Base-by-base conservation (phyloP, 2,329 filamentous ascomycete genomes). In the Verticillium nubilum region DNA sequence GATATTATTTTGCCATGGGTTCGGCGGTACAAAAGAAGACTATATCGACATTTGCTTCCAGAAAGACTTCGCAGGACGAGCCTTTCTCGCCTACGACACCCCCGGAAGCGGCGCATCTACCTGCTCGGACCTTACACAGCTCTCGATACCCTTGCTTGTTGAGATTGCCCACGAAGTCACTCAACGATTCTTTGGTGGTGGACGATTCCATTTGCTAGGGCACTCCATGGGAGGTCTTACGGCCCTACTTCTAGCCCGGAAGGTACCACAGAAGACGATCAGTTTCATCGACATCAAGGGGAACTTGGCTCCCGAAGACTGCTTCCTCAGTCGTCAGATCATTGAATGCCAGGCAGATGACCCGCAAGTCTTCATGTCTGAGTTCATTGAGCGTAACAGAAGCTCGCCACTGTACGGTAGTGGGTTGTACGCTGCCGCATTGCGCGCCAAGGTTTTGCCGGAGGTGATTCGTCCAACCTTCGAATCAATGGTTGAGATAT, bases 201-300 rank as follows among this genome's bases (percentile, higher is more conserved):
- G 15, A 1, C 33, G 57, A n/a, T 65, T 65, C 26, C 67, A 69
- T 59, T 58, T 69, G 23, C 61, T 68, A n/a, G 67, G 67, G 1
- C 67, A 69, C 58, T 69, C 67, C 17, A 69, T 69, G 67, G 66
- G 67, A 28, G 67, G 67, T 6, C 60, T 69, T 5, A 65, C 63
- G 0, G 65, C 57, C 4, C 42, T 68, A 10, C 31, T 63, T 10
- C 64, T 68, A 4, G 67, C 66, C 5, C 58, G 58, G n/a, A 37
- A 12, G 2, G 47, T 52, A 10, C 62, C 60, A 0, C 28, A 26
- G 3, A 27, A 56, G 2, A 58, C 67, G 1, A 58, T 60, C 52
- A 67, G 65, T 58, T 70, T 69, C 56, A 53, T 60, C 58, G 58
- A 68, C 59, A 68, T 69, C 61, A 68, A 69, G 50, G 67, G 67